These are phyloP conservation scores for Coemansia sp. DNA, from an alignment of 192 early-diverging fungal genomes.

Conservation along the genomic window DNA sequence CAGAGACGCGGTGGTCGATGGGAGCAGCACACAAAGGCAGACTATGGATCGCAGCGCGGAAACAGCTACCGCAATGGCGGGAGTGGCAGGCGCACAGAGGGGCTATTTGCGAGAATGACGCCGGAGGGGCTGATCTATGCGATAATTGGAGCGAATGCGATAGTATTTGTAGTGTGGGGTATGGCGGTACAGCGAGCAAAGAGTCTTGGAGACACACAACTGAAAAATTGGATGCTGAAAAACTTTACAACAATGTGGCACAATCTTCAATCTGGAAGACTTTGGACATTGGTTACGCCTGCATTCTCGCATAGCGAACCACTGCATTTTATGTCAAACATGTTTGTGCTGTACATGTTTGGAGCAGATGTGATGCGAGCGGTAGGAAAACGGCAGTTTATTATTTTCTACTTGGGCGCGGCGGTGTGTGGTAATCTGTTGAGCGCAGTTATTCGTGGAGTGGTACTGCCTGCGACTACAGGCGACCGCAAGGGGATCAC, in stretches of 20 bases:
- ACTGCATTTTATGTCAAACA: constrained; percentile 47
- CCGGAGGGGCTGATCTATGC: constrained; percentile 31
- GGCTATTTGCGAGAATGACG: constrained; percentile 8
- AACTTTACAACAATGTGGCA: constrained; percentile 40
- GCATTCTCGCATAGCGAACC: constrained; percentile 52
- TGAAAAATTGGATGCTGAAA: constrained; percentile 26
- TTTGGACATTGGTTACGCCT: constrained; percentile 53
- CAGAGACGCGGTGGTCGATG: constrained; percentile 42
- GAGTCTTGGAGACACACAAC: constrained; percentile 16
- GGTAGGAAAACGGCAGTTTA: constrained; percentile 29
- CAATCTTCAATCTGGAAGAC: constrained; percentile 31
- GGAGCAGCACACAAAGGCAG: constrained; percentile 47
- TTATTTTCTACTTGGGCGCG: constrained; percentile 41
- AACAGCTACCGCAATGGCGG: constrained; percentile 28
- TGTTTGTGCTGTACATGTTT: constrained; percentile 53
- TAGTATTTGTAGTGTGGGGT: constrained; percentile 42
- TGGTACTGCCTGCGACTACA: constrained; percentile 9
- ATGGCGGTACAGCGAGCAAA: constrained; percentile 11
- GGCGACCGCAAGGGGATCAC: constrained; percentile 7
- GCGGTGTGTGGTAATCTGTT: constrained; percentile 28
- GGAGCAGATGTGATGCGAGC: constrained; percentile 30
- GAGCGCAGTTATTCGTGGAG: constrained; percentile 34
- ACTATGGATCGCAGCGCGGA: constrained; percentile 39
- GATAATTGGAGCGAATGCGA: constrained; percentile 42
- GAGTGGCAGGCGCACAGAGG: not conserved